Conservation (phyloP, 2,329 filamentous ascomycete genomes). For the Alternaria sp. region DNA sequence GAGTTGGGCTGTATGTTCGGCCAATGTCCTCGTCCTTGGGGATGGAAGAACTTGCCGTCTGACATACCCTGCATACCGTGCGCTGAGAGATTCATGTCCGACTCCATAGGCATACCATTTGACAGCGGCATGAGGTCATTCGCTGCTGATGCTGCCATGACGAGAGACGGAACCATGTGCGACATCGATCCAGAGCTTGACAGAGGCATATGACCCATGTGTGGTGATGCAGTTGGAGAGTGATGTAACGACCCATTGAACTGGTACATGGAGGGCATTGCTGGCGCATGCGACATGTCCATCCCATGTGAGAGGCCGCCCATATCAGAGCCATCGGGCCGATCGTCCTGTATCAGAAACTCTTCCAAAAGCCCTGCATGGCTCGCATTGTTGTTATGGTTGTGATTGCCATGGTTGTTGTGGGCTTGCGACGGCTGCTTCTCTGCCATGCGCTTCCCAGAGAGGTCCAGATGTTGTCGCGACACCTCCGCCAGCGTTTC, state of each 20-base stretch:
- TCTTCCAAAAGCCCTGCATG: slow-evolving; percentile 44
- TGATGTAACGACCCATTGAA: slow-evolving; percentile 46
- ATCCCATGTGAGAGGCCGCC: slow-evolving; percentile 34
- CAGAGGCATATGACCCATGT: slow-evolving; percentile 41
- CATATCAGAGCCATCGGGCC: slow-evolving; percentile 38
- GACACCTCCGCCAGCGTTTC: slow-evolving; percentile 90
- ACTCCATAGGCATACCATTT: slow-evolving; percentile 43
- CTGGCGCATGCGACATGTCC: slow-evolving; percentile 42
- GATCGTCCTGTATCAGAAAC: slow-evolving; percentile 48
- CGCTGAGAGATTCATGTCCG: slow-evolving; percentile 40
- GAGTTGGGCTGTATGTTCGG: slow-evolving; percentile 34
- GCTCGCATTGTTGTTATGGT: slow-evolving; percentile 18
- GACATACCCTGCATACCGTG: slow-evolving; percentile 34
- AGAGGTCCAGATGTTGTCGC: slow-evolving; percentile 70
- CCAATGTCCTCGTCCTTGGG: slow-evolving; percentile 40
- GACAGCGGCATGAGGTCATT: slow-evolving; percentile 49
- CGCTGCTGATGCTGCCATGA: slow-evolving; percentile 50
- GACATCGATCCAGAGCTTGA: slow-evolving; percentile 37
- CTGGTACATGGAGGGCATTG: slow-evolving; percentile 49
- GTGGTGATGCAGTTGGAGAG: slow-evolving; percentile 44
- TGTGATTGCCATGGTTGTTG: slow-evolving; percentile 11
- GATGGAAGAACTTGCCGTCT: slow-evolving; percentile 44
- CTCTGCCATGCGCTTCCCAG: slow-evolving; percentile 51
- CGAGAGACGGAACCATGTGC: slow-evolving; percentile 46
- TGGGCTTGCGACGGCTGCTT: slow-evolving; percentile 36